Base-by-base conservation (phyloP, 768 basidiomycete species). In the Saitozyma podzolica region DNA sequence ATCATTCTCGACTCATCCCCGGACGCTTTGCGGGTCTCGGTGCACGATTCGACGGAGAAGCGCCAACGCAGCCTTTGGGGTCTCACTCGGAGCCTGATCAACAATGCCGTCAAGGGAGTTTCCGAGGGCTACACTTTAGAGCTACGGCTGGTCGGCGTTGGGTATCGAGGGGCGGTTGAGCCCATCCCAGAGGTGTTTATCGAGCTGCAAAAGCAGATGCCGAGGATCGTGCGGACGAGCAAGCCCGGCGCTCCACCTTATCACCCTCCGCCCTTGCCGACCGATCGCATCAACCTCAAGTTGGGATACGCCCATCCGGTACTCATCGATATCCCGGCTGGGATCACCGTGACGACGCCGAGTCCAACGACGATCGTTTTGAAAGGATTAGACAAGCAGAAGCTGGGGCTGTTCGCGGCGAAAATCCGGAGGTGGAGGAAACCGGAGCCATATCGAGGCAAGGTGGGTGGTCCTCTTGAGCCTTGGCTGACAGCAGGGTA, bases 371-470 rank as follows among this genome's bases (percentile, higher is more conserved):
- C 90, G 81, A 92, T 97, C 61, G 78, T 87, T 40, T 80, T 98
- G 29, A 84, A 82, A 19, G 92, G 93, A 69, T 89, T 86, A 58
- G 89, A 96, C 82, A 97, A 97, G 79, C 89, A 96, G 71, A 81
- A 84, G 53, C 78, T 99, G 61, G 92, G 92, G 1, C 83, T 91
- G 67, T 95, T 95, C 76, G 90, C 92, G 0, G 92, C 94, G 6
- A 85, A 87, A 67, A 87, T 98, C 29, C 84, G 93, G 65, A 84
- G 84, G 62, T 88, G 87, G 82, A 85, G 95, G 70, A 88, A 88
- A 69, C 95, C 95, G 19, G 95, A 99, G 77, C 94, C 93, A 14
- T 99, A 97, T 81, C 92, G 97, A 81, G 95, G 93, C 77, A 97
- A 97, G 85, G 93, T 95, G 74, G 56, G 89, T 81, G 51, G 45